Evolutionary conservation across 306 rosid species (phyloP).

Genomic region (Cicer chorassanicum): DNA sequence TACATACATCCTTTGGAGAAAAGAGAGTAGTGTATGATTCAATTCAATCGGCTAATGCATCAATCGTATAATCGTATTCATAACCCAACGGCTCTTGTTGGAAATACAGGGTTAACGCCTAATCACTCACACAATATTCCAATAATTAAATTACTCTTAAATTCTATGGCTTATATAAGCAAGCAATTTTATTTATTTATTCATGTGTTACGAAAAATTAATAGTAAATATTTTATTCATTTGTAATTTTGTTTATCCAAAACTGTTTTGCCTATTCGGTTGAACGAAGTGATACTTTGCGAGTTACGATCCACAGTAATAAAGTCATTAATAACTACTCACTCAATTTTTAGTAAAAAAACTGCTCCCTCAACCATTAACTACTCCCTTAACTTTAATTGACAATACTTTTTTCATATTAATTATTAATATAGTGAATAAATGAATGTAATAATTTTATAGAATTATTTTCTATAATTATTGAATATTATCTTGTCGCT

Average conservation of each 20-base stretch:
- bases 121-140: not conserved
- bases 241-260: not conserved
- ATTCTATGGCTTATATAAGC: not conserved
- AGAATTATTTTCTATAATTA: no score
- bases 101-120: slow-evolving; percentile 21
- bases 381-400: no score
- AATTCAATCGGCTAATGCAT: not conserved
- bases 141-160: not conserved
- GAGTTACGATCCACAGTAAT: no score
- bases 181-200: not conserved
- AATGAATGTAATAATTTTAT: no score
- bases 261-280: not conserved
- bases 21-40: not conserved
- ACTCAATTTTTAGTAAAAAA: no score
- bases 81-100: not conserved
- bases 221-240: not conserved
- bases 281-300: slow-evolving; percentile 22
- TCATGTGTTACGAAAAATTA: not conserved
- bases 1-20: not conserved
- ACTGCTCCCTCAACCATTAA: no score
- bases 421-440: no score
- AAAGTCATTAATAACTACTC: no score
- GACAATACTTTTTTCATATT: no score
- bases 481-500: no score
- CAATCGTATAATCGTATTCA: not conserved